Conservation (phyloP, 2,329 filamentous ascomycete species). For the Phialophora chinensis region DNA sequence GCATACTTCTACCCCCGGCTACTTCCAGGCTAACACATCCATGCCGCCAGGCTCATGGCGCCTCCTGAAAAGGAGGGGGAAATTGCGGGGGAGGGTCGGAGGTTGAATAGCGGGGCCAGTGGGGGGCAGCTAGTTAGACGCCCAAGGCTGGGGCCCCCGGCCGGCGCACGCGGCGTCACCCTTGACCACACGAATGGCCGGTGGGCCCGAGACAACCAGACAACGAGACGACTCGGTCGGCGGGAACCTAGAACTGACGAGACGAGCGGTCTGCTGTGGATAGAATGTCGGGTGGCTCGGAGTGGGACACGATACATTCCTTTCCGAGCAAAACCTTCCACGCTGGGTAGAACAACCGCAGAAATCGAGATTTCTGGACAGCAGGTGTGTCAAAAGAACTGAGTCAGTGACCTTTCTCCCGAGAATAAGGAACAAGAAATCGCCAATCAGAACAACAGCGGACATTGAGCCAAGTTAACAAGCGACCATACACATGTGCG, state of each 20-base stretch:
- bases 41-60: not conserved
- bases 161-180: not conserved
- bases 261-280: not conserved
- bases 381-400: not conserved
- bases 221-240: not conserved
- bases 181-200: not conserved
- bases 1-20: not conserved
- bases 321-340: not conserved
- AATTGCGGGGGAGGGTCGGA: slow-evolving; percentile 4
- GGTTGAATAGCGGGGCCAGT: not conserved
- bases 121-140: not conserved
- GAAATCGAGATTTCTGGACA: not conserved
- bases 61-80: not conserved
- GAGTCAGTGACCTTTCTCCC: not conserved
- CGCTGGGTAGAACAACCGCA: not conserved
- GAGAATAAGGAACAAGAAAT: not conserved
- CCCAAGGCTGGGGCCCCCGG: not conserved
- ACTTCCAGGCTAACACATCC: not conserved
- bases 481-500: not conserved
- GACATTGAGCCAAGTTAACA: not conserved
- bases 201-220: not conserved
- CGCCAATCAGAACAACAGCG: not conserved
- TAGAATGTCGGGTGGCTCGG: not conserved
- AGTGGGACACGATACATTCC: not conserved
- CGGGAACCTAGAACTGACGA: not conserved